A percentile compares a stretch with the other conserved stretches of the same genome.
These are phyloP conservation scores for Tillandsia fasciculata DNA, from an alignment of 176 grass and related monocot species.

Conservation along the genomic window DNA sequence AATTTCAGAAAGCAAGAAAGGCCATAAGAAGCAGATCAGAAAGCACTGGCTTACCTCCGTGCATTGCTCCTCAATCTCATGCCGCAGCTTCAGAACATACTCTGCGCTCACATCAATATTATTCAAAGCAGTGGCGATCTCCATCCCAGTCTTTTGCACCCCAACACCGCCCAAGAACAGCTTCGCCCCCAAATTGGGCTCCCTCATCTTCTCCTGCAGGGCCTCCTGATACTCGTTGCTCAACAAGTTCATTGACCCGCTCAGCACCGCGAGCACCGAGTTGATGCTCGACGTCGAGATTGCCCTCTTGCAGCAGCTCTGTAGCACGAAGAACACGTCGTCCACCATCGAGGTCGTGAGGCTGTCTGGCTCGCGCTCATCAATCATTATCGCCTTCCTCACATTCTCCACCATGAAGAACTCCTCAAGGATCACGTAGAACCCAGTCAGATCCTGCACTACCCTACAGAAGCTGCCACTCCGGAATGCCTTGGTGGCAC, in stretches of 20 bases:
- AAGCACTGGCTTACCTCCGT: slow-evolving; percentile 35
- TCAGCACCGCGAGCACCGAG: slow-evolving; percentile 71
- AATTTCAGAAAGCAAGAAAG: slow-evolving; percentile 3
- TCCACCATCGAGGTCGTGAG: slow-evolving; percentile 89
- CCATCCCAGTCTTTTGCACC: slow-evolving; percentile 72
- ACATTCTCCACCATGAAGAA: slow-evolving; percentile 99
- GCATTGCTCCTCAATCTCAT: slow-evolving; percentile 83
- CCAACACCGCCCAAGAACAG: slow-evolving; percentile 83
- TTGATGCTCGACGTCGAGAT: slow-evolving; percentile 82
- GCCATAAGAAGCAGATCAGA: background rate
- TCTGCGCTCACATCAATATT: slow-evolving; percentile 89
- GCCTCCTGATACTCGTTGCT: slow-evolving; percentile 94
- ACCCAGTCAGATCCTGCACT: slow-evolving; percentile 76
- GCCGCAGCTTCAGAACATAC: slow-evolving; percentile 79
- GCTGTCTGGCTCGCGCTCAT: slow-evolving; percentile 52
- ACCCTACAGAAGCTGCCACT: slow-evolving; percentile 70
- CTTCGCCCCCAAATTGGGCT: slow-evolving; percentile 77
- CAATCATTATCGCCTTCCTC: slow-evolving; percentile 81
- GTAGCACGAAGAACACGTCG: slow-evolving; percentile 80
- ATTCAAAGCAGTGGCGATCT: slow-evolving; percentile 81
- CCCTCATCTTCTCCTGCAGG: slow-evolving; percentile 68
- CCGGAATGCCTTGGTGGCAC: slow-evolving; percentile 58
- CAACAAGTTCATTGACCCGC: slow-evolving; percentile 55
- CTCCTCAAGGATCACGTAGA: slow-evolving; percentile 87
- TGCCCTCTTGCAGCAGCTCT: slow-evolving; percentile 70